Percentiles rank a stretch among this genome's conserved stretches.
These are phyloP conservation scores for Chlorella sp. DNA, from an alignment of 139 green algal species.

Conservation along the genomic window DNA sequence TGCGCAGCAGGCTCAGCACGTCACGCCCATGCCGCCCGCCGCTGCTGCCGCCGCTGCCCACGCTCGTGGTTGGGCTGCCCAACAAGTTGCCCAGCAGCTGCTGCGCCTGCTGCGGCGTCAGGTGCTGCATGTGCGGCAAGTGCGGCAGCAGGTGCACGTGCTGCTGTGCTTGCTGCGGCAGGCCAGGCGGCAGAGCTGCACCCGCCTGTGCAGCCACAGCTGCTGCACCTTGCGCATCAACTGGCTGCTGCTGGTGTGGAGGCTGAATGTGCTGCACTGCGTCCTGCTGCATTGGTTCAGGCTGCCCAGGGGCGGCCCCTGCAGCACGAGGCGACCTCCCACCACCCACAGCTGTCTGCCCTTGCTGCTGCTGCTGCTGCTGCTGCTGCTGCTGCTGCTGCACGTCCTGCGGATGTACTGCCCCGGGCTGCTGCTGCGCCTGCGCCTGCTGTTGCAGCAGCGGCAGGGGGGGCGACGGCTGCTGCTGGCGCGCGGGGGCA, in stretches of 20 bases:
- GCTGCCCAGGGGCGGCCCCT: background rate
- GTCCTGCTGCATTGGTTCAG: background rate
- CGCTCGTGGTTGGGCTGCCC: conserved; percentile 9
- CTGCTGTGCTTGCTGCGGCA: background rate
- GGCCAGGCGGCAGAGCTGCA: background rate
- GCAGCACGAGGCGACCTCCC: too few species aligned
- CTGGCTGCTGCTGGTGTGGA: background rate
- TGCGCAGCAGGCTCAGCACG: conserved; percentile 37
- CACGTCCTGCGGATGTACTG: background rate
- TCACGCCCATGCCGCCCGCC: background rate
- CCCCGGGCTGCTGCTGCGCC: background rate
- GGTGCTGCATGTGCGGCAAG: background rate
- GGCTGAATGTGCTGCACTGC: background rate
- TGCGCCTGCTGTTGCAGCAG: conserved; percentile 41
- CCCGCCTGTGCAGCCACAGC: background rate
- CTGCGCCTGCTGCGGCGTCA: background rate
- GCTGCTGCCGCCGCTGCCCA: conserved; percentile 29
- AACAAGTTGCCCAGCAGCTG: background rate
- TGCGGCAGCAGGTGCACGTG: background rate
- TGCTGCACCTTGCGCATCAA: background rate
- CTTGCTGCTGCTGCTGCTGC: background rate
- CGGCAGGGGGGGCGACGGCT: background rate
- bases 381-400: background rate
- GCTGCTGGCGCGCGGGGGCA: conserved; percentile 2
- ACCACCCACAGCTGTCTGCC: background rate